These are phyloP conservation scores for Coprinopsis cinerea DNA, from an alignment of 768 basidiomycete genomes.

Conservation along the genomic window DNA sequence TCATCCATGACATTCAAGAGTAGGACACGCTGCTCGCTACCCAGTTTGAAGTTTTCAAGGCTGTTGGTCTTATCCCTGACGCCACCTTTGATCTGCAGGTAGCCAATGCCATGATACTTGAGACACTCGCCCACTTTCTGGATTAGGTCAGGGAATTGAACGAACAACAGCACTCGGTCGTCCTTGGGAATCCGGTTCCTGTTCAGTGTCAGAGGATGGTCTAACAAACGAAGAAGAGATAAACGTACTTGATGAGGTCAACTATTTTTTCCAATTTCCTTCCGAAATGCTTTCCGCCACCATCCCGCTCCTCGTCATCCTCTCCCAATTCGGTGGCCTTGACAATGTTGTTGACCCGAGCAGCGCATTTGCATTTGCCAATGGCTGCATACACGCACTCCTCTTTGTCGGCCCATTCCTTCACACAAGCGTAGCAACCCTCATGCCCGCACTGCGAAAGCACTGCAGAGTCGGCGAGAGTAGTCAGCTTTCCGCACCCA, in stretches of 20 bases:
- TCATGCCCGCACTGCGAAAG: constrained; percentile 91
- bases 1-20: constrained; percentile 92
- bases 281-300: constrained; percentile 71
- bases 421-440: constrained; percentile 75
- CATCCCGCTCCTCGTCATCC: constrained; percentile 71
- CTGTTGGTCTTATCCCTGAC: constrained; percentile 75
- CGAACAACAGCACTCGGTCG: constrained; percentile 86
- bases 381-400: constrained; percentile 73
- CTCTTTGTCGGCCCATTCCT: constrained; percentile 64
- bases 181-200: constrained; percentile 65
- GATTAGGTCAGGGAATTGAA: constrained; percentile 94
- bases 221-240: not conserved
- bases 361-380: constrained; percentile 72
- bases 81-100: constrained; percentile 76
- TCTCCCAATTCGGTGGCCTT: constrained; percentile 72
- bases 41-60: constrained; percentile 81
- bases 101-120: constrained; percentile 60
- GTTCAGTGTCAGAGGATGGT: constrained; percentile 6
- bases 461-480: constrained; percentile 68
- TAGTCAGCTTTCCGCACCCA: constrained; percentile 49
- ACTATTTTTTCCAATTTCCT: constrained; percentile 78
- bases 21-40: constrained; percentile 71
- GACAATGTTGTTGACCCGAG: constrained; percentile 78
- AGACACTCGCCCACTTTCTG: constrained; percentile 86
- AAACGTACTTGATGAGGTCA: constrained; percentile 62